Base-by-base conservation (phyloP, 345 rosid species). In the Erodium maritimum region DNA sequence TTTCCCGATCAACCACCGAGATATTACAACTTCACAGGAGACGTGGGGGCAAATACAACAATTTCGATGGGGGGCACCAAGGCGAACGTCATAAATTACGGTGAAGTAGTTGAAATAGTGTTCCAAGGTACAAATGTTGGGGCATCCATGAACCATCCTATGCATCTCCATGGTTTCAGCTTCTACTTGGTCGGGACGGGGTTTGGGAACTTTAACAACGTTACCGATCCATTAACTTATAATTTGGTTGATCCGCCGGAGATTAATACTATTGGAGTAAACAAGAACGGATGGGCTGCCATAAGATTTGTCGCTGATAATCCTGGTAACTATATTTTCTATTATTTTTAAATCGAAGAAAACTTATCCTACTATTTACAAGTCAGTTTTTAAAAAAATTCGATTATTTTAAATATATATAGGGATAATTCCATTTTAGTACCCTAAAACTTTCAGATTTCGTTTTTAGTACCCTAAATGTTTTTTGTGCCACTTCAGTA, bases 151-250 rank as follows among this genome's bases (percentile, higher is more conserved):
- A 68, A 67, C 56, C 83, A 79, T 61, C 83, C 83, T 0, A 67
- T 79, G 69, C 83, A 79, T 66, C 23, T 75, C 0, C 83, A 79
- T 25, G 82, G 79, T 1, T 67, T 29, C 45, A 75, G 73, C 68
- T 75, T 78, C 71, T 78, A 69, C 59, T 52, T 79, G 58, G 80
- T 79, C 12, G 83, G 83, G 2, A 56, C 23, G 8, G 78, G 72
- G 1, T 2, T 17, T 1, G 83, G 80, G 29, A 75, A 75, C 48
- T 79, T 72, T 60, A 56, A 79, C 64, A 46, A 60, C 1, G 23
- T 23, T 0, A 71, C 66, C 1, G 60, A 65, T 50, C 77, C 77
- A 9, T n/a, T 17, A 3, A 13, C 52, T 10, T 78, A 66, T 34
- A 78, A 78, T 34, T 45, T 71, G 58, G 23, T 45, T 19, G 80